phyloP scores from a whole-genome alignment of 176 grass and related monocot species.

The Cenchrus purpureus region DNA sequence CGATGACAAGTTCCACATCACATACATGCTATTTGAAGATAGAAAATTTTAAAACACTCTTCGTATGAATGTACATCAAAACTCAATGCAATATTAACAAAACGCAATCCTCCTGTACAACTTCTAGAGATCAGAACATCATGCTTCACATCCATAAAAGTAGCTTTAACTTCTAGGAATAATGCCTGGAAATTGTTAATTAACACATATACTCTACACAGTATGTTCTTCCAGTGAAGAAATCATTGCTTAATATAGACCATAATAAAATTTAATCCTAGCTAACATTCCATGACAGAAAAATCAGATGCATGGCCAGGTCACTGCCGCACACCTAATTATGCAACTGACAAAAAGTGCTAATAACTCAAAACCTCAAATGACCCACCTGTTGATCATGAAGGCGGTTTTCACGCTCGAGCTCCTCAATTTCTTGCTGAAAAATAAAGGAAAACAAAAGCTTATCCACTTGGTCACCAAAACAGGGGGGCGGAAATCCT shows the following conservation, averaged over 20 bases:
- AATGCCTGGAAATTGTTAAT: not conserved
- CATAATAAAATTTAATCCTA: conserved; percentile 12
- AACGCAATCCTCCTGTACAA: no score
- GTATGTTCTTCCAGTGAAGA: not conserved
- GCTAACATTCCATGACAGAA: not conserved
- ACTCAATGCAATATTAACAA: no score
- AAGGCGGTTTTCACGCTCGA: conserved; percentile 91
- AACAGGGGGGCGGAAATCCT: not conserved
- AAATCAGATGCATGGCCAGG: not conserved
- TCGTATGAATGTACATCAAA: no score
- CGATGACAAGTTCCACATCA: no score
- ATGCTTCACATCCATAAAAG: no score
- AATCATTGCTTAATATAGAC: not conserved
- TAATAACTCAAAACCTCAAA: conserved; percentile 33
- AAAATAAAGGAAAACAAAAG: conserved; percentile 37
- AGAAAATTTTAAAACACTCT: no score
- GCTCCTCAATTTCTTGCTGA: conserved; percentile 98
- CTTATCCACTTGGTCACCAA: conserved; percentile 10
- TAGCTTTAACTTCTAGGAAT: not conserved
- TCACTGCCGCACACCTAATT: not conserved
- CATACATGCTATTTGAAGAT: no score
- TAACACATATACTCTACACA: not conserved
- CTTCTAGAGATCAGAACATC: no score
- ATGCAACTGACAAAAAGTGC: not conserved
- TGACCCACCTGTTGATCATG: conserved; percentile 79